Evolutionary conservation across 139 green algal genomes (phyloP).

Genomic region (Chlorella sorokiniana): DNA sequence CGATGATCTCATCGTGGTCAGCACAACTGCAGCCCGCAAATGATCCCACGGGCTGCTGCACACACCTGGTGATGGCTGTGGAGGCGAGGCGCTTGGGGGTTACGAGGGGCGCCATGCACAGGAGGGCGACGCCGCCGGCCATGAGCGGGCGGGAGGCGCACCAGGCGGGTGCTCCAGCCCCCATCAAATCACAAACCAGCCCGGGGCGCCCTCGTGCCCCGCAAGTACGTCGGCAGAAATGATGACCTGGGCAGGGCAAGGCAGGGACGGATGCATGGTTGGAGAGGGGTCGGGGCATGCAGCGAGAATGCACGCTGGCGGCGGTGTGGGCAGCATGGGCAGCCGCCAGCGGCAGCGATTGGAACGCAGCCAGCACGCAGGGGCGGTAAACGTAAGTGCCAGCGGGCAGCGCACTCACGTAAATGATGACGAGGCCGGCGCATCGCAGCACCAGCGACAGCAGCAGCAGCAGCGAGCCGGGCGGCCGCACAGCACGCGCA

Average conservation of each 20-base stretch:
- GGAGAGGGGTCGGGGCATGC: not conserved
- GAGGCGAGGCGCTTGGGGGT: conserved; percentile 32
- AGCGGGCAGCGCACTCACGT: not conserved
- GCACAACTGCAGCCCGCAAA: not conserved
- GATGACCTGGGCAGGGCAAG: conserved; percentile 17
- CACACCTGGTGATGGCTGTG: conserved; percentile 5
- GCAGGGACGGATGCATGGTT: not conserved
- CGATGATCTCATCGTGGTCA: not conserved
- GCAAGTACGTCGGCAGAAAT: conserved; percentile 36
- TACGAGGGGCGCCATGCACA: conserved; percentile 28
- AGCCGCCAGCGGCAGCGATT: too few relatives aligned
- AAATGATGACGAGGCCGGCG: conserved; percentile 9
- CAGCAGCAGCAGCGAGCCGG: conserved; percentile 26
- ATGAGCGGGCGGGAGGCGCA: conserved; percentile 14
- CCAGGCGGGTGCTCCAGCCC: not conserved
- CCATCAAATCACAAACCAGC: conserved; percentile 38
- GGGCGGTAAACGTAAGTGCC: too few relatives aligned
- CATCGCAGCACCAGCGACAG: conserved; percentile 37
- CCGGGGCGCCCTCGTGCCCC: not conserved
- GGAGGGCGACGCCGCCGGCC: not conserved
- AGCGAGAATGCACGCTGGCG: not conserved
- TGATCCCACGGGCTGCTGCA: not conserved
- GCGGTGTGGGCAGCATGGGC: not conserved
- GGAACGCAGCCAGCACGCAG: too few relatives aligned
- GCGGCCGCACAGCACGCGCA: conserved; percentile 18